Percentiles rank a stretch among this genome's conserved stretches.
These are phyloP conservation scores for Verticillium tricorpus DNA, from an alignment of 2,329 filamentous ascomycete genomes.

Conservation along the genomic window DNA sequence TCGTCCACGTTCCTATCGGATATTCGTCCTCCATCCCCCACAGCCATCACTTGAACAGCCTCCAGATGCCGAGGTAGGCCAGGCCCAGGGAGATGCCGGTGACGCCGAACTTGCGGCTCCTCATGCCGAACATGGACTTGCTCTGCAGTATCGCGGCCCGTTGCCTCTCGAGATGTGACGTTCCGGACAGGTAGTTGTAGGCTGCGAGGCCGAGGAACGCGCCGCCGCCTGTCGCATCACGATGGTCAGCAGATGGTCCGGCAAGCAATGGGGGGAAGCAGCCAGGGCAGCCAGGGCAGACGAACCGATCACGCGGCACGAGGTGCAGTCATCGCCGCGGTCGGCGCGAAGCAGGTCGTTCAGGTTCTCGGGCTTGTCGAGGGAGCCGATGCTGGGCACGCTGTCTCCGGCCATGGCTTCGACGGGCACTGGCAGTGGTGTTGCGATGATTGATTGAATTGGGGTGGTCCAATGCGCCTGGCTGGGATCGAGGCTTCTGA, in stretches of 20 bases:
- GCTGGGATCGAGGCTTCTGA: neutral
- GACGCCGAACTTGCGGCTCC: constrained; percentile 64
- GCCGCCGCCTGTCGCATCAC: constrained; percentile 53
- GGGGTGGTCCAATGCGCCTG: neutral
- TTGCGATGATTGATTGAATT: neutral
- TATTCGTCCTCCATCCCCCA: constrained; percentile 10
- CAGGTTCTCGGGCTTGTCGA: constrained; percentile 58
- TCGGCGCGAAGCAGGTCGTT: constrained; percentile 53
- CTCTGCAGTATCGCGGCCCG: constrained; percentile 62
- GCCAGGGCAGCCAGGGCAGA: constrained; percentile 9
- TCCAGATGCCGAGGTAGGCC: constrained; percentile 66
- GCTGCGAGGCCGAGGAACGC: constrained; percentile 71
- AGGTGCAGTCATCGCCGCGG: constrained; percentile 60
- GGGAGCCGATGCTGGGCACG: constrained; percentile 44
- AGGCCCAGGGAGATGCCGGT: constrained; percentile 62
- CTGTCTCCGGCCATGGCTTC: constrained; percentile 40
- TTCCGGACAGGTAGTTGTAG: constrained; percentile 75
- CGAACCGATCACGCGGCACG: constrained; percentile 69
- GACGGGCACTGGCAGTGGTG: neutral
- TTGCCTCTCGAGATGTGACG: constrained; percentile 64
- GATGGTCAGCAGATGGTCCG: neutral
- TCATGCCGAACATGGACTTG: constrained; percentile 68
- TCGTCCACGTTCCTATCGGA: neutral
- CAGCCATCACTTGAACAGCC: constrained; percentile 48
- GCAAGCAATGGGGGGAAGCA: neutral